Evolutionary conservation across 768 basidiomycete species (phyloP), one percentile per base, ranked within the genome.

Genomic region (Dacryopinax primogenitus): DNA sequence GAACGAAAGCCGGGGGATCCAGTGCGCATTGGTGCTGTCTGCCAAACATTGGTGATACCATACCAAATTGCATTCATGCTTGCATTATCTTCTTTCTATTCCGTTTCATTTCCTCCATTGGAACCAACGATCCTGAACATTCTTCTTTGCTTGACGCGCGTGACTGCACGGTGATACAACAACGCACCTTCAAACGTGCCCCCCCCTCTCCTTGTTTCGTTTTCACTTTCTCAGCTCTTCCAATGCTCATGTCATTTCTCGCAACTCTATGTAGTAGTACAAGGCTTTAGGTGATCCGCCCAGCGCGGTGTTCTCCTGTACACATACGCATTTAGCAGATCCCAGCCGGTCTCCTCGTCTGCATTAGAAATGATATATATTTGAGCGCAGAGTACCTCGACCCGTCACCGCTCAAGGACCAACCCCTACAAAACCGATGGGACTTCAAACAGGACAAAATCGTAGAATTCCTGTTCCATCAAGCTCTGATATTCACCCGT

Each of bases 381-480:
- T 33, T 35, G 34, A 63, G 62, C 62, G 30, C 3, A 13, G 32
- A 63, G 30, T 32, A 7, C 28, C 33, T 33, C 30, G 18, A n/a
- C n/a, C n/a, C n/a, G n/a, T n/a, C n/a, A n/a, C n/a, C 7, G 37
- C 33, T 51, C 26, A 28, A 23, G 37, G 16, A 6, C 18, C 39
- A 64, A 37, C 32, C 4, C 21, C 37, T 28, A 35, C 32, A 86
- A 77, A 69, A 96, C 88, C 88, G 89, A 92, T 33, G 91, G 92
- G 63, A 99, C 83, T 74, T 97, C 95, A 73, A 86, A 94, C 72
- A 95, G 73, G 26, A 97, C 91, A 71, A 97, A 99, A 75, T 95
- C 92, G 73, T 88, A 92, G 73, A 88, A 90, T 74, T 99, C 95
- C 74, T 94, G 89, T 72, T 99, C 96, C 81, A 99, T 83, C 36